These are phyloP conservation scores for Penicillium sp. DNA, from an alignment of 2,329 filamentous ascomycete species.

Conservation along the genomic window DNA sequence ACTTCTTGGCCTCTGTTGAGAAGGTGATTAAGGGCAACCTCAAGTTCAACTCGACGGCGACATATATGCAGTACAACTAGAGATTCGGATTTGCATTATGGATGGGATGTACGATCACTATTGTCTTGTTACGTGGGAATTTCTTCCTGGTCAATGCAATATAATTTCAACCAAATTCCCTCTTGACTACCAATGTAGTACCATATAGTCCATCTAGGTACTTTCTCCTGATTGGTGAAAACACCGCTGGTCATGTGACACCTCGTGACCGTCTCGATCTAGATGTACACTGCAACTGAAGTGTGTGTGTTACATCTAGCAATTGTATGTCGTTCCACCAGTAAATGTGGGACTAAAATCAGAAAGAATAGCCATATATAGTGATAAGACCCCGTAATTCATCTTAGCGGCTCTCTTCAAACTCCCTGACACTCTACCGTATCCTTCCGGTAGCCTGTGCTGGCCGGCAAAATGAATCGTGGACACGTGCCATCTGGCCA, in stretches of 20 bases:
- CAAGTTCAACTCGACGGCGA: conserved; percentile 98
- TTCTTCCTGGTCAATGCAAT: conserved; percentile 15
- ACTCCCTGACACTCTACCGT: conserved; percentile 7
- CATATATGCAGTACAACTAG: conserved; percentile 99
- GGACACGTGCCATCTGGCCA: conserved; percentile 36
- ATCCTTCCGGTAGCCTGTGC: conserved; percentile 24
- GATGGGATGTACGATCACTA: conserved; percentile 38
- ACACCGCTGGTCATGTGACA: background rate
- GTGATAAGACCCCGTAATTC: background rate
- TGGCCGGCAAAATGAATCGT: conserved; percentile 28
- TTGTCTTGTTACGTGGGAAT: conserved; percentile 26
- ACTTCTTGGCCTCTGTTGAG: conserved; percentile 95
- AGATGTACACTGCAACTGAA: background rate
- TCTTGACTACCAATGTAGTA: background rate
- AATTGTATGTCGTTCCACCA: background rate
- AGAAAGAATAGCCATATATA: background rate
- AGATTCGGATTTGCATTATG: conserved; percentile 27
- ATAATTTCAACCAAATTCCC: conserved; percentile 21
- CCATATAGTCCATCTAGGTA: background rate
- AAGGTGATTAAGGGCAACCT: conserved; percentile 99
- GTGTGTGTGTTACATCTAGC: background rate
- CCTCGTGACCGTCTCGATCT: background rate
- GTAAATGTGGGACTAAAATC: background rate
- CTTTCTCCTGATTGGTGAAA: background rate
- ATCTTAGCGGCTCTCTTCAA: background rate